A percentile compares a stretch with the other conserved stretches of the same genome.
Evolutionary conservation across 352 stramenopile species (phyloP).

Genomic region (Pythium rishiriense): DNA sequence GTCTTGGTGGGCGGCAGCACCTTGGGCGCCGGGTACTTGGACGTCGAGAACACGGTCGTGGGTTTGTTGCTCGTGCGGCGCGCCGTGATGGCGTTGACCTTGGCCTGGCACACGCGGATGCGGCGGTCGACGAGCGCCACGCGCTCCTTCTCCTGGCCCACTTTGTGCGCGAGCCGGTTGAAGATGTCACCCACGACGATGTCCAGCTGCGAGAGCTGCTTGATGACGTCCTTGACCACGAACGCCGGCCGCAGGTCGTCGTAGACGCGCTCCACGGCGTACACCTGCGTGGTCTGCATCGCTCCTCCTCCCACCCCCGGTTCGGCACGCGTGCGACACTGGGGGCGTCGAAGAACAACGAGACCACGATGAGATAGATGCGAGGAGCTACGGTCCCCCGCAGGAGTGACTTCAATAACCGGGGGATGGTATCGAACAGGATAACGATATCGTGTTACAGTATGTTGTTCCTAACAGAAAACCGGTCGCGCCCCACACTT

Average conservation of each 20-base stretch:
- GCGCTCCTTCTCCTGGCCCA: slow-evolving; percentile 79
- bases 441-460: slow-evolving; percentile 16
- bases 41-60: slow-evolving; percentile 88
- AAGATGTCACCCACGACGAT: slow-evolving; percentile 85
- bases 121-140: slow-evolving; percentile 70
- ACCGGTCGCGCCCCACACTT: slow-evolving; percentile 11
- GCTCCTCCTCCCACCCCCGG: too few relatives aligned
- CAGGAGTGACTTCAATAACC: slow-evolving; percentile 24
- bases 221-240: slow-evolving; percentile 84
- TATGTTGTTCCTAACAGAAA: slow-evolving; percentile 18
- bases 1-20: slow-evolving; percentile 66
- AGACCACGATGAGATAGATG: slow-evolving; percentile 16
- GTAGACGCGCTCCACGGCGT: slow-evolving; percentile 85
- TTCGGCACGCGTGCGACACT: not conserved
- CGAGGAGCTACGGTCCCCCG: not conserved
- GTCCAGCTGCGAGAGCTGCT: slow-evolving; percentile 83
- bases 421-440: not conserved
- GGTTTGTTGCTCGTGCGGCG: slow-evolving; percentile 82
- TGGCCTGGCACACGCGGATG: slow-evolving; percentile 80
- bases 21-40: slow-evolving; percentile 83
- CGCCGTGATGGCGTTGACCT: slow-evolving; percentile 81
- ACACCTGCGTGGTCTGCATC: slow-evolving; percentile 89
- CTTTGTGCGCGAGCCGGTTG: slow-evolving; percentile 73
- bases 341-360: not conserved
- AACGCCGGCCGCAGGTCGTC: slow-evolving; percentile 84